Evolutionary conservation across 192 early-diverging fungal genomes (phyloP).

Genomic region (Oehlia diaphana): DNA sequence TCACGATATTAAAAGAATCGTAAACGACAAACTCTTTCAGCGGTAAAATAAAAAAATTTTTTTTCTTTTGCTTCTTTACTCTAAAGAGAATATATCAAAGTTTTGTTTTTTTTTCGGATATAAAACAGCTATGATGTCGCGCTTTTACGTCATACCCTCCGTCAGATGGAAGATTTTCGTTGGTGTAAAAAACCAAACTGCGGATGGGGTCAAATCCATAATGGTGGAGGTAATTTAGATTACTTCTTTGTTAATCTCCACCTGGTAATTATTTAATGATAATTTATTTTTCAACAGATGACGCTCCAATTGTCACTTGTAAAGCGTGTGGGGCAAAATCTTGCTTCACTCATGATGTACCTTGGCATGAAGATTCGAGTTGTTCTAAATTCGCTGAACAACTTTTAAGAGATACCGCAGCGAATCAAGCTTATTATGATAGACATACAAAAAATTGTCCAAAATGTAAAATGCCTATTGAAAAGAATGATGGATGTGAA

Average conservation of each 20-base stretch:
- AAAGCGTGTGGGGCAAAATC: constrained; percentile 9
- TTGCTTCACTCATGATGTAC: constrained; percentile 21
- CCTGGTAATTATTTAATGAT: no score
- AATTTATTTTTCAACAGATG: background rate
- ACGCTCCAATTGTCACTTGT: constrained; percentile 16
- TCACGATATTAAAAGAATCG: no score
- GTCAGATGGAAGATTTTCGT: constrained; percentile 16
- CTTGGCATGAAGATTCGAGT: constrained; percentile 13
- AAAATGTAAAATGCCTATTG: constrained; percentile 3
- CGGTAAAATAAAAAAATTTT: no score
- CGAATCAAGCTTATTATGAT: constrained; percentile 16
- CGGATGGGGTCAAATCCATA: constrained; percentile 21
- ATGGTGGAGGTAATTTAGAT: background rate
- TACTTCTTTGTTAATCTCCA: no score
- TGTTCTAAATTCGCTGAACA: background rate
- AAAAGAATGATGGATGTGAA: constrained; percentile 22
- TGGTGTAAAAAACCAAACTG: constrained; percentile 20
- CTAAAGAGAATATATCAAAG: no score
- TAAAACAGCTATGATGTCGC: background rate
- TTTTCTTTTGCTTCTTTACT: no score
- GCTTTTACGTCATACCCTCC: background rate
- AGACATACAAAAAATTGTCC: constrained; percentile 20
- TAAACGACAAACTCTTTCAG: no score
- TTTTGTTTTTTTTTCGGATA: no score
- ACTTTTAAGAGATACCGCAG: background rate